phyloP scores from a whole-genome alignment of 225 moss, liverwort and hornwort species.

The Ulota crispa region DNA sequence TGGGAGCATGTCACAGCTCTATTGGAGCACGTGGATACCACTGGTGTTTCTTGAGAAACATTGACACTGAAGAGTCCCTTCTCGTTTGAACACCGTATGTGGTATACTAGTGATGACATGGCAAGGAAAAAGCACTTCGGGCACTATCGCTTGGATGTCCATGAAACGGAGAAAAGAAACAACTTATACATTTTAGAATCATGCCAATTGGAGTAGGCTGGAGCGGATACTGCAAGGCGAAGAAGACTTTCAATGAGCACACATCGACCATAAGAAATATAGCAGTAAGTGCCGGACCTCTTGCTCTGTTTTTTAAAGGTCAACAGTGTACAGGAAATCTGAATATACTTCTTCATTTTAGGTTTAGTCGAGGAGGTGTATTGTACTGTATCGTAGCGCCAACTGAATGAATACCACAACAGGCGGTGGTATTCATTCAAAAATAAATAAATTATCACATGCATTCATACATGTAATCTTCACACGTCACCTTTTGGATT shows the following conservation, averaged over 20 bases:
- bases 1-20: neutral
- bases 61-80: neutral
- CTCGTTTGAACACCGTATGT: neutral
- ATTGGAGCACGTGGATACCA: neutral
- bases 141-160: neutral
- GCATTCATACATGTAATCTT: neutral
- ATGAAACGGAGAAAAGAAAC: neutral
- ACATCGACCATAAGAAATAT: constrained; percentile 7
- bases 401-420: neutral
- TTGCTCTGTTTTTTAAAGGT: neutral
- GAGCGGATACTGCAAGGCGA: neutral
- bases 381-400: constrained; percentile 24
- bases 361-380: constrained; percentile 5
- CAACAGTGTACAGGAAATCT: neutral
- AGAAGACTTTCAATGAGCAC: constrained; percentile 9
- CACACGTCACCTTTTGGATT: neutral
- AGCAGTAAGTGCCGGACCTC: neutral
- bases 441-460: neutral
- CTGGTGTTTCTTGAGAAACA: neutral
- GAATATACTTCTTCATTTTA: neutral
- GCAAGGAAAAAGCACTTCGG: neutral
- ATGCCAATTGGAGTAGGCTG: neutral
- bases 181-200: neutral
- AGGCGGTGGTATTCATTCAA: constrained; percentile 11
- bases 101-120: neutral